Evolutionary conservation across 495 filamentous ascomycete genomes (phyloP).

Genomic region (Articulospora tetracladia): DNA sequence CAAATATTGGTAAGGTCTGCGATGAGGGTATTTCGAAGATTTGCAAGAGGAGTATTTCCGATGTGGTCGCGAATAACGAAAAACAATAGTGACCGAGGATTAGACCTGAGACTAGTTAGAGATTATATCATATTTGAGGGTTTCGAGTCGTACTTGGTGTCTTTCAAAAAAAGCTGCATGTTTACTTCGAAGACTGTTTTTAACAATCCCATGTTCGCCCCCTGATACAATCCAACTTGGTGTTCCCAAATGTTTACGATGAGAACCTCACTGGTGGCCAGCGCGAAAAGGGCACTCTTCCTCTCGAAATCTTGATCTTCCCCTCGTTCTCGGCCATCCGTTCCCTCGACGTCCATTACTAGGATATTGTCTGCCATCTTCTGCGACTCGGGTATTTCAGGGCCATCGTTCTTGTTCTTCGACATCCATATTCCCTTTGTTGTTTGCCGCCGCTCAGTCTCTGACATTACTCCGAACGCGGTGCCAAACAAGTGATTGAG

Average conservation of each 20-base stretch:
- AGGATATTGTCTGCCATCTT: conserved; percentile 95
- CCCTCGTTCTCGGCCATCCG: conserved; percentile 91
- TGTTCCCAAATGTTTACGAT: conserved; percentile 99
- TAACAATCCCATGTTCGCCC: conserved; percentile 95
- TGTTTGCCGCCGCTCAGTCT: conserved; percentile 84
- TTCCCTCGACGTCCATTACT: conserved; percentile 99
- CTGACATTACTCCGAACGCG: conserved; percentile 94
- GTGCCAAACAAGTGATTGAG: conserved; percentile 96
- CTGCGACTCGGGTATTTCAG: conserved; percentile 29
- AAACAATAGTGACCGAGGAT: conserved; percentile 88
- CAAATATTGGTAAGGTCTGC: conserved; percentile 90
- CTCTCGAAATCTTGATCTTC: conserved; percentile 99
- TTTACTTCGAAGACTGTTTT: conserved; percentile 99
- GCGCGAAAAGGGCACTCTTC: conserved; percentile 93
- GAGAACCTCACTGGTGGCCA: conserved; percentile 96
- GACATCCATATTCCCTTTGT: conserved; percentile 99
- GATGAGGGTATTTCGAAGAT: conserved; percentile 83
- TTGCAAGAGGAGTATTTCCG: conserved; percentile 81
- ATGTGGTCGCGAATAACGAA: conserved; percentile 98
- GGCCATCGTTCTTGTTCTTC: conserved; percentile 71
- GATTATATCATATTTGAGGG: background rate
- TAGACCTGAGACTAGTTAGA: conserved; percentile 55
- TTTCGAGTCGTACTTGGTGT: conserved; percentile 65
- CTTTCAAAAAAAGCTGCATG: conserved; percentile 91
- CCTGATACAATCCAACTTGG: conserved; percentile 96